Evolutionary conservation across 2,329 filamentous ascomycete genomes (phyloP), one percentile per base, ranked within the genome.

Genomic region (Diaporthe vaccinii): DNA sequence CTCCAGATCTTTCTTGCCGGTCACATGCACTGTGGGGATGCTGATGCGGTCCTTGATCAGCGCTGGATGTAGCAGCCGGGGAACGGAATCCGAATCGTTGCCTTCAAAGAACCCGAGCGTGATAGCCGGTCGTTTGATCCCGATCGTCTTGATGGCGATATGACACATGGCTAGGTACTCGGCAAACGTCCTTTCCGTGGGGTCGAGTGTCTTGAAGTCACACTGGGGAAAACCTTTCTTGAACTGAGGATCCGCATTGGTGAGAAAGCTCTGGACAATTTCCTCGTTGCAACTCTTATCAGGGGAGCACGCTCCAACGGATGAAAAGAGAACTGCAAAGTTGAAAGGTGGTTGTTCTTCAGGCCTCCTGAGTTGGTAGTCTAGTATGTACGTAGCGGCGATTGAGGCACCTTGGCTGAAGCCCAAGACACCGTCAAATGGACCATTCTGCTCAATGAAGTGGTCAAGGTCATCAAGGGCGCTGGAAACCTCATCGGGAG

Each of bases 401-500:
- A 57, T 39, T 41, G 67, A 57, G 6, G 67, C 67, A 20, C 67
- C 67, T 20, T 70, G 67, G 67, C 67, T 70, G 49, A 70, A 70
- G 34, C 67, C 67, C 3, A 70, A 12, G 5, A 70, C 36, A 12
- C 67, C 67, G 36, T 70, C 67, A 41, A 70, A 70, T 14, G 67
- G 67, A n/a, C 67, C 67, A 1, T 55, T 7, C 3, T 70, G 10
- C n/a, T 55, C 20, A 17, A 70, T 53, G 49, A 70, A 70, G 5
- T 53, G 3, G 34, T 70, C 67, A 5, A 70, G 25, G 51, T 70
- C 49, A 9, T 70, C 67, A 8, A 70, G 44, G n/a, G 67, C 49
- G 15, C 57, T 14, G 1, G 8, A 12, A 4, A 70, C 14, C 12
- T 70, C 46, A 17, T 8, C 9, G 6, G 67, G 67, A 12, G 67